Conservation (phyloP, 177 flowering plant genomes). For the Vitis hybrid region DNA sequence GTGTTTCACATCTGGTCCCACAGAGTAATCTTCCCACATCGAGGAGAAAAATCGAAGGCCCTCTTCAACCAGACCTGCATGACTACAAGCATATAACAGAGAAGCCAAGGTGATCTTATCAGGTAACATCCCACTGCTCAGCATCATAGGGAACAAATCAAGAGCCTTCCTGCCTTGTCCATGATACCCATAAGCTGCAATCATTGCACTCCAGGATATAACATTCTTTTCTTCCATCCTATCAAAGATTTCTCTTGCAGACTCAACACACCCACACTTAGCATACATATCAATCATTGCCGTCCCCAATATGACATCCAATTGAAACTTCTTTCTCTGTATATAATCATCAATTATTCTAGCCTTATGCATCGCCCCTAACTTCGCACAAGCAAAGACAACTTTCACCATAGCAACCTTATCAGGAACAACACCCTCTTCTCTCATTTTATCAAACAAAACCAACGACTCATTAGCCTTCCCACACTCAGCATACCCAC, state of each 20-base stretch:
- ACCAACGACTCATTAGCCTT: slow-evolving; percentile 35
- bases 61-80: slow-evolving; percentile 52
- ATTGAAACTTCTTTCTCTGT: slow-evolving; percentile 17
- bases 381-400: slow-evolving; percentile 50
- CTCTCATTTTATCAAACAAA: slow-evolving; percentile 47
- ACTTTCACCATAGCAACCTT: slow-evolving; percentile 46
- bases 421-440: slow-evolving; percentile 38
- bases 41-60: slow-evolving; percentile 39
- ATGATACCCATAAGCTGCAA: slow-evolving; percentile 52
- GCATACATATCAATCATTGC: slow-evolving; percentile 65
- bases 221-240: slow-evolving; percentile 38
- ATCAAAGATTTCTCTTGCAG: slow-evolving; percentile 47
- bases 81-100: slow-evolving; percentile 57
- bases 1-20: slow-evolving; percentile 48
- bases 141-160: slow-evolving; percentile 45
- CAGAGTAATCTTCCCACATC: slow-evolving; percentile 32
- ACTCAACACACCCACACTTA: slow-evolving; percentile 51
- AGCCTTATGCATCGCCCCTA: slow-evolving; percentile 49
- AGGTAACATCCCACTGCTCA: slow-evolving; percentile 35
- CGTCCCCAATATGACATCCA: slow-evolving; percentile 50
- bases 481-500: slow-evolving; percentile 41
- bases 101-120: slow-evolving; percentile 46
- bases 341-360: slow-evolving; percentile 33
- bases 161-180: slow-evolving; percentile 50
- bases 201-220: slow-evolving; percentile 57